A percentile compares a stretch with the other conserved stretches of the same genome.
Evolutionary conservation across 495 filamentous ascomycete species (phyloP).

Genomic region (Tuber brumale): DNA sequence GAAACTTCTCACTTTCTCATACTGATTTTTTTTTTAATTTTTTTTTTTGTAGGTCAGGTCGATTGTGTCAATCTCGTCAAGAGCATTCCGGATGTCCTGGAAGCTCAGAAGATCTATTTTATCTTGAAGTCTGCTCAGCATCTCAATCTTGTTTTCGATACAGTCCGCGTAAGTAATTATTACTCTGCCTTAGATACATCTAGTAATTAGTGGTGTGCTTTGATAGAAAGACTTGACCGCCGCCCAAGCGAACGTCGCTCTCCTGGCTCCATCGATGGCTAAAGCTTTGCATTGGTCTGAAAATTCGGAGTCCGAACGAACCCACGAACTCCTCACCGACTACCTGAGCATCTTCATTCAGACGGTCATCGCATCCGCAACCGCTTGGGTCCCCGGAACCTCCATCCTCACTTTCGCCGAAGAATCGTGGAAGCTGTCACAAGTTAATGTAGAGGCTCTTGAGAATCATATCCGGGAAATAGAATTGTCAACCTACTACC

Average conservation of each 20-base stretch:
- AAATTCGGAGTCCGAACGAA: constrained; percentile 21
- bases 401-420: constrained; percentile 27
- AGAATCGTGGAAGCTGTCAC: constrained; percentile 8
- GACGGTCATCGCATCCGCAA: constrained; percentile 16
- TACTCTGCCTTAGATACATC: neutral
- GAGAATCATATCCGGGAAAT: neutral
- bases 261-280: constrained; percentile 27
- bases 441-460: constrained; percentile 2
- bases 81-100: constrained; percentile 14
- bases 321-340: constrained; percentile 17
- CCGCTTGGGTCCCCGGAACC: constrained; percentile 18
- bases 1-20: neutral
- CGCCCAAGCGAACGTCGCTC: constrained; percentile 30
- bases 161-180: constrained; percentile 19
- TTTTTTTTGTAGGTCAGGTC: constrained; percentile 10
- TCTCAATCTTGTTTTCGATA: constrained; percentile 29
- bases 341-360: constrained; percentile 28
- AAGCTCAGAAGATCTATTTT: constrained; percentile 27
- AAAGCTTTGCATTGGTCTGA: constrained; percentile 27
- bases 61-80: constrained; percentile 22
- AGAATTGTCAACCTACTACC: neutral
- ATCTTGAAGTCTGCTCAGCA: constrained; percentile 34
- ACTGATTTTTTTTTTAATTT: neutral
- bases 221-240: constrained; percentile 24
- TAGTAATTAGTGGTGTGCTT: constrained; percentile 4